Base-by-base conservation (phyloP, 441 rosid species). In the Populus hybrid region DNA sequence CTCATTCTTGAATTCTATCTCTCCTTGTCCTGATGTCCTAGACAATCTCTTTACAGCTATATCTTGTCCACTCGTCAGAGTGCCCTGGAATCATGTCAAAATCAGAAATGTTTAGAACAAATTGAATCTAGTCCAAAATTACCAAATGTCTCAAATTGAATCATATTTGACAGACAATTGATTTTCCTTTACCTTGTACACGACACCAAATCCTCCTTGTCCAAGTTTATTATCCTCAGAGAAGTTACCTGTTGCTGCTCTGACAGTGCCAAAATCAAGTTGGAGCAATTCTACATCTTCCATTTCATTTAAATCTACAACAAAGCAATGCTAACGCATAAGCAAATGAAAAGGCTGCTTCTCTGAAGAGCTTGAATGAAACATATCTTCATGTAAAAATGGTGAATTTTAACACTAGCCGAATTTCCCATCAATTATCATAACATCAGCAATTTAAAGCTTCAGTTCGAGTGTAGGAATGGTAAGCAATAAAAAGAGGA, bases 151-250 rank as follows among this genome's bases (percentile, higher is more conserved):
- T 45, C 1, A 45, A 50, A 1, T 2, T 3, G 29, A 28, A 50
- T 50, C 59, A 16, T 50, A 14, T 16, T 4, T 16, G 20, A 14
- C 59, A 50, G 59, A 5, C 7, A 1, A 50, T 14, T 50, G 59
- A 29, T n/a, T 12, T 66, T 59, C 2, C 29, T 1, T 23, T 36
- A 80, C 82, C 82, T 80, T 80, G 68, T 75, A 80, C 40, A 80
- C 79, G 6, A 68, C 69, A 66, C 82, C 82, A 28, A 64, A 80
- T 36, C 82, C 79, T 35, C 85, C 85, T 73, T 70, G 29, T 28
- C 29, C 29, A 2, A 28, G 29, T 28, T 28, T 28, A 28, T 28
- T 28, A 28, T 28, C 29, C 29, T 10, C 26, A 8, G 66, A 66
- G 31, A 82, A 82, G 70, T 82, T 64, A 59, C 65, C 61, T 20